Evolutionary conservation across 352 stramenopile species (phyloP).

Genomic region (Saprolegnia diclina): DNA sequence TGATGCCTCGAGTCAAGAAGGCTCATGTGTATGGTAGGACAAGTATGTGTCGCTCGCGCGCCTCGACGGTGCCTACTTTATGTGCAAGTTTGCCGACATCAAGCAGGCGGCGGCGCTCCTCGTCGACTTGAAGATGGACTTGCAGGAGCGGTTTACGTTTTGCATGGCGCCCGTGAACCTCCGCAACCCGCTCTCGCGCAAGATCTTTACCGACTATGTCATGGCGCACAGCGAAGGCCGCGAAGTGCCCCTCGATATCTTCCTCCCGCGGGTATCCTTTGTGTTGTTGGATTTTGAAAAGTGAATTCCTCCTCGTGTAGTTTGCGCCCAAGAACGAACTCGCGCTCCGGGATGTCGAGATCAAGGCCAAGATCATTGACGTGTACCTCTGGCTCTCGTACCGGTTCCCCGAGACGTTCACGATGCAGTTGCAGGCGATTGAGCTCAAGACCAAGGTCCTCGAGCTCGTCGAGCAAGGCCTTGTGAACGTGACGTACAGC

Average conservation of each 20-base stretch:
- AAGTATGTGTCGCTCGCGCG: slow-evolving; percentile 83
- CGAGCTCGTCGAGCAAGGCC: slow-evolving; percentile 59
- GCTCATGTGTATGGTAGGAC: slow-evolving; percentile 30
- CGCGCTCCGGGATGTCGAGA: slow-evolving; percentile 84
- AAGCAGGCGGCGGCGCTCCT: slow-evolving; percentile 62
- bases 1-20: not conserved
- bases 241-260: slow-evolving; percentile 78
- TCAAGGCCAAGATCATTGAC: slow-evolving; percentile 89
- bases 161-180: slow-evolving; percentile 86
- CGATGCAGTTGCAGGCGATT: slow-evolving; percentile 56
- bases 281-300: not conserved
- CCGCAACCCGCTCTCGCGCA: slow-evolving; percentile 61
- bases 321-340: slow-evolving; percentile 23
- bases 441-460: slow-evolving; percentile 59
- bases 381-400: slow-evolving; percentile 92
- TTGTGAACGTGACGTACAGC: slow-evolving; percentile 77
- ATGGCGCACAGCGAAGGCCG: slow-evolving; percentile 57
- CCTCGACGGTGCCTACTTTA: slow-evolving; percentile 88
- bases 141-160: slow-evolving; percentile 82
- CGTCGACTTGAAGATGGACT: slow-evolving; percentile 53
- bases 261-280: slow-evolving; percentile 36
- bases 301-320: too few species aligned
- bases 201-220: slow-evolving; percentile 84
- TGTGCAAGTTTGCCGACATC: slow-evolving; percentile 84
- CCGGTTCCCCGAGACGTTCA: slow-evolving; percentile 86